Percentiles rank a stretch among this genome's conserved stretches.
These are phyloP conservation scores for Lipomyces starkeyi DNA, from an alignment of 805 yeast genomes.

Conservation along the genomic window DNA sequence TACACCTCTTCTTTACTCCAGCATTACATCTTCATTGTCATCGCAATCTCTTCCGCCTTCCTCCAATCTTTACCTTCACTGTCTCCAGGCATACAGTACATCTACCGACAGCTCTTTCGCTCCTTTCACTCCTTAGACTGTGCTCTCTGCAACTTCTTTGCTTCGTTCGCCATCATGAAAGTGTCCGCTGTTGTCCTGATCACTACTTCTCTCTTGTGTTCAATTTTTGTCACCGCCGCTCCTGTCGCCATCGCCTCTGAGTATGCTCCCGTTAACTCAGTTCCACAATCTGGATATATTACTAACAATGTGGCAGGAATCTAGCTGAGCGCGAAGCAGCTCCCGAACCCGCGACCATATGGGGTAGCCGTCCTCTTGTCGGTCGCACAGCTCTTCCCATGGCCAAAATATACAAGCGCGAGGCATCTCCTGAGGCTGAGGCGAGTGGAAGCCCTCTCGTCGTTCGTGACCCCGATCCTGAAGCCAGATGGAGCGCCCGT, in stretches of 20 bases:
- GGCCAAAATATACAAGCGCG: slow-evolving; percentile 15
- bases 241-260: slow-evolving; percentile 19
- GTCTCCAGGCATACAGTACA: slow-evolving; percentile 6
- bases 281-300: not conserved
- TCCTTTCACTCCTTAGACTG: not conserved
- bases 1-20: not conserved
- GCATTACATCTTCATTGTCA: not conserved
- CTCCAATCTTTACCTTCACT: not conserved
- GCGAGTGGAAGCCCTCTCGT: slow-evolving; percentile 7
- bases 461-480: slow-evolving; percentile 16
- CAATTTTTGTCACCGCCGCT: slow-evolving; percentile 18
- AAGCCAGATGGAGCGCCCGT: slow-evolving; percentile 1
- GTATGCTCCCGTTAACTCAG: slow-evolving; percentile 7
- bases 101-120: slow-evolving; percentile 1
- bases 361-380: slow-evolving; percentile 14
- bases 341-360: slow-evolving; percentile 15
- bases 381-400: slow-evolving; percentile 21
- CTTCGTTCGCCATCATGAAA: not conserved
- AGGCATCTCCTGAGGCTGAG: slow-evolving; percentile 20
- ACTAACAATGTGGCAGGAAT: not conserved
- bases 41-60: not conserved
- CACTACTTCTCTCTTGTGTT: slow-evolving; percentile 10
- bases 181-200: not conserved
- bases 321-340: slow-evolving; percentile 24
- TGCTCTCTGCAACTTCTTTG: not conserved